phyloP scores from a whole-genome alignment of 306 rosid species.

The Alnus glutinosa region DNA sequence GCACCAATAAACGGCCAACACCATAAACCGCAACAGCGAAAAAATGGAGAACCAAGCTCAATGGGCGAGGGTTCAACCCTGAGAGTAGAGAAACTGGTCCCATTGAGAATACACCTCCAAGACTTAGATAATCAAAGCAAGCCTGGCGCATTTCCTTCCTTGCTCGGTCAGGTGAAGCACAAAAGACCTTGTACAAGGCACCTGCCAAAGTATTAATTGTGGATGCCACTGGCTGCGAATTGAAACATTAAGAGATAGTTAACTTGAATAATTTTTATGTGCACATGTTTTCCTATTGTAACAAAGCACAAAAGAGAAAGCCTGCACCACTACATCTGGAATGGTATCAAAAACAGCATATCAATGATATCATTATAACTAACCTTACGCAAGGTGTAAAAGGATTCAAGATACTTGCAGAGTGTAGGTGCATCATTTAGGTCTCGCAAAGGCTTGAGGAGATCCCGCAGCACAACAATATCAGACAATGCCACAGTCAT shows the following conservation, averaged over 20 bases:
- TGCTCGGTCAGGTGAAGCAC: constrained; percentile 88
- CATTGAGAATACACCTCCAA: constrained; percentile 78
- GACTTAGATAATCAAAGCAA: constrained; percentile 91
- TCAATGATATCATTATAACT: background rate
- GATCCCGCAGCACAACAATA: constrained; percentile 82
- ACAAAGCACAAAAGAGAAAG: background rate
- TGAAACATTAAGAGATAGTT: constrained; percentile 9
- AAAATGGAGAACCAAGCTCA: constrained; percentile 91
- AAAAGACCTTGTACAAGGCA: constrained; percentile 91
- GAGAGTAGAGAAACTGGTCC: constrained; percentile 90
- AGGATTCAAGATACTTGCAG: constrained; percentile 85
- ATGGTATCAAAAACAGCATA: background rate
- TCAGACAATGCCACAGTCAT: constrained; percentile 96
- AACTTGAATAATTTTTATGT: background rate
- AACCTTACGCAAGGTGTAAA: constrained; percentile 89
- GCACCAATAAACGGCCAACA: constrained; percentile 77
- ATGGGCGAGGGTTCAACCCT: constrained; percentile 87
- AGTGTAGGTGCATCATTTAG: constrained; percentile 77
- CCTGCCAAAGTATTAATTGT: constrained; percentile 97
- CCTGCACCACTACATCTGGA: background rate
- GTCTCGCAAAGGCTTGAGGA: constrained; percentile 72
- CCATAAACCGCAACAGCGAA: constrained; percentile 90
- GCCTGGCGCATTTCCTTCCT: constrained; percentile 97
- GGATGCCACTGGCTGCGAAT: constrained; percentile 89
- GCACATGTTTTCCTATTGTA: background rate